phyloP scores from a whole-genome alignment of 164 flowering plant species.

The Liriodendron chinense region DNA sequence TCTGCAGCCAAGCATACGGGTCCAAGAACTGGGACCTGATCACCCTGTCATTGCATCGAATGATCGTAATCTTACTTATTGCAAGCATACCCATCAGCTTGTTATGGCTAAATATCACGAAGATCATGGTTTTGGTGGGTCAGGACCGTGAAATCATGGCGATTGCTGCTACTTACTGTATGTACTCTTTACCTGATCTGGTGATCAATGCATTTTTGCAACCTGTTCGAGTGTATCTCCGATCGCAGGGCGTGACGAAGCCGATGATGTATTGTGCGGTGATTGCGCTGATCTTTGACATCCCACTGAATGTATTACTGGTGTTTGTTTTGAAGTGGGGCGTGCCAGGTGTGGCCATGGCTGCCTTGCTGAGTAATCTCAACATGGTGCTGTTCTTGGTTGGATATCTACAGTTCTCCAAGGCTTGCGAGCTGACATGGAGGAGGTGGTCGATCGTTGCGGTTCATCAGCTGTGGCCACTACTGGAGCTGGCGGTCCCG shows the following conservation, averaged over 20 bases:
- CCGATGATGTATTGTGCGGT: constrained; percentile 38
- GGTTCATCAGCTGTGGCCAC: constrained; percentile 40
- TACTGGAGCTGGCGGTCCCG: background rate
- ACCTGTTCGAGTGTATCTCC: constrained; percentile 63
- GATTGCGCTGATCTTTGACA: constrained; percentile 26
- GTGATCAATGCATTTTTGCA: constrained; percentile 66
- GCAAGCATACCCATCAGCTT: too few species aligned
- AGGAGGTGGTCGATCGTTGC: constrained; percentile 18
- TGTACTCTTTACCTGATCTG: constrained; percentile 74
- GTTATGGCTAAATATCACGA: too few species aligned
- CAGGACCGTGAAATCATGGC: too few species aligned
- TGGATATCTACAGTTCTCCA: too few species aligned
- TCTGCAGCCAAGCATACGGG: too few species aligned
- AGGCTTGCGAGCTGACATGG: too few species aligned
- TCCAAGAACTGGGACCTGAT: too few species aligned
- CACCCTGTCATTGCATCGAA: too few species aligned
- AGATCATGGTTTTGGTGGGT: too few species aligned
- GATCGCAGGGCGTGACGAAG: constrained; percentile 71
- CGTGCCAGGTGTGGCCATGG: constrained; percentile 69
- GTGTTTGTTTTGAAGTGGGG: too few species aligned
- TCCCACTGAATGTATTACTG: constrained; percentile 52
- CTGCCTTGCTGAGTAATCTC: constrained; percentile 71
- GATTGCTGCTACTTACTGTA: constrained; percentile 62
- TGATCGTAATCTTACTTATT: too few species aligned
- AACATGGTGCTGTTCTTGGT: constrained; percentile 63